Evolutionary conservation across 306 rosid species (phyloP), one percentile per base, ranked within the genome.

Genomic region (Lablab purpureus): DNA sequence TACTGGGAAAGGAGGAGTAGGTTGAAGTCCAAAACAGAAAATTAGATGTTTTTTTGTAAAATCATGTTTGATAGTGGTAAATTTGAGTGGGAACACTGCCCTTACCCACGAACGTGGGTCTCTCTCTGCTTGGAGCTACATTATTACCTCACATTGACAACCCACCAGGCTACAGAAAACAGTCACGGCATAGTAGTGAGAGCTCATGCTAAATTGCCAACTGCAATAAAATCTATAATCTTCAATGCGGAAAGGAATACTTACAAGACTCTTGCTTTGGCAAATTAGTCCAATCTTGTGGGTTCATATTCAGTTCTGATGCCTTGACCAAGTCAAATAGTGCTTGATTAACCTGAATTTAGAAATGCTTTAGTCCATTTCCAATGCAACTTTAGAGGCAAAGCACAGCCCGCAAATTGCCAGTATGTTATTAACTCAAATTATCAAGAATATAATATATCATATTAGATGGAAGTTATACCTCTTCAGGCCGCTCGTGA

Each of bases 401-500:
- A 54, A 27, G 59, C 46, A 60, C 63, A 36, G 41, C 12, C 14
- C 59, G 83, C 74, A 46, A 69, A 18, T 45, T 78, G 73, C 22
- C 19, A 21, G 55, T 55, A 63, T 10, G 28, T 68, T 51, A 32
- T 65, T 55, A 63, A 71, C 21, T 10, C 3, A 21, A 70, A 14
- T 76, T 19, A 59, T 41, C 64, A 64, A 67, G 45, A 18, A 46
- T 25, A 36, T 25, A 34, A 34, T 15, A 46, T 23, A 66, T 64
- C 45, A n/a, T 34, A 11, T 58, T 58, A 74, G 10, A 25, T 22
- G 78, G 45, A 78, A 71, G 50, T n/a, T 76, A 73, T 82, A 91
- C 97, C 99, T 93, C 99, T 83, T 90, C 94, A 0, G 90, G 78
- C 83, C 92, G 91, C 84, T 96, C 99, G 4, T 91, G 97, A 76